Conservation (phyloP, 768 basidiomycete species). For the Sutorius australiensis region DNA sequence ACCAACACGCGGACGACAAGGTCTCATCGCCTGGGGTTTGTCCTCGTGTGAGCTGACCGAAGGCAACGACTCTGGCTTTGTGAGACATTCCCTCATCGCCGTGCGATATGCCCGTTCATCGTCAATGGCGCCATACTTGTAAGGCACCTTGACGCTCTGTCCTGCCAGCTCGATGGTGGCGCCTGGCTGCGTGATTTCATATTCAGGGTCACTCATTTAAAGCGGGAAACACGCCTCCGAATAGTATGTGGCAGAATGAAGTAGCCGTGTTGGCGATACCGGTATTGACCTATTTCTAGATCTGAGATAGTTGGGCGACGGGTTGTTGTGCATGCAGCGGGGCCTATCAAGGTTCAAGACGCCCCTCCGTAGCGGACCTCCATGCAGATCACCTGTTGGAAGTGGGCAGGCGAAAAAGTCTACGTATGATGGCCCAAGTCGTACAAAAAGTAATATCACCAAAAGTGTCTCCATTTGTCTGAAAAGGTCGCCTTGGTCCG, state of each 20-base stretch:
- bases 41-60: constrained; percentile 6
- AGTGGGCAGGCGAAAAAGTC: not conserved
- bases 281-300: constrained; percentile 12
- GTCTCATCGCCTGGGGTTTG: constrained; percentile 5
- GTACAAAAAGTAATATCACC: not conserved
- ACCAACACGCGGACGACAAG: constrained; percentile 5
- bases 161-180: not conserved
- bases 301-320: constrained; percentile 7
- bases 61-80: not conserved
- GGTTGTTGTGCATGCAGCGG: not conserved
- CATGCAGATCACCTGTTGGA: not conserved
- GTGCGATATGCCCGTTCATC: not conserved
- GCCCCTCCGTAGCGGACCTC: not conserved
- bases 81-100: not conserved
- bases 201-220: constrained; percentile 2
- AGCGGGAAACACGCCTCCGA: not conserved
- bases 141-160: not conserved
- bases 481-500: constrained; percentile 4
- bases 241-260: constrained; percentile 14
- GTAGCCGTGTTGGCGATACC: not conserved
- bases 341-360: not conserved
- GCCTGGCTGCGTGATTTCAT: not conserved
- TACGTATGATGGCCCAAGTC: not conserved
- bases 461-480: not conserved
- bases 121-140: not conserved